Evolutionary conservation across 345 rosid species (phyloP).

Genomic region (Capsella bursapastoris): DNA sequence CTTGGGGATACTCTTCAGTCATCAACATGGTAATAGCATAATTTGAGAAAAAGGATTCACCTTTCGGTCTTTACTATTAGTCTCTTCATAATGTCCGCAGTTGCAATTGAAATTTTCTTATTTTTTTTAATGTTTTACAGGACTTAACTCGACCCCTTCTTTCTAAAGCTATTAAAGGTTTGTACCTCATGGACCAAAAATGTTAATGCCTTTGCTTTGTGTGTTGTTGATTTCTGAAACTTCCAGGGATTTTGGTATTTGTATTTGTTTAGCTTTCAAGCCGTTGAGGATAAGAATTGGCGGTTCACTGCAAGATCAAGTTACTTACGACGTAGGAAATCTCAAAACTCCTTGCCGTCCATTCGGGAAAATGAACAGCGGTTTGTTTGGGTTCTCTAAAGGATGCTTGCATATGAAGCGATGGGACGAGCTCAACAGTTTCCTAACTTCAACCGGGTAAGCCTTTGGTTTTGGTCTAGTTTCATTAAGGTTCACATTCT

Average conservation of each 20-base stretch:
- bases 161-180: conserved; percentile 82
- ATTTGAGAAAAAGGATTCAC: not conserved
- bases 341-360: conserved; percentile 73
- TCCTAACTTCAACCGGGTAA: conserved; percentile 71
- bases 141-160: conserved; percentile 81
- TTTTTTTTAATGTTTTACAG: conserved; percentile 50
- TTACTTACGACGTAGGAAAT: conserved; percentile 69
- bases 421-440: conserved; percentile 84
- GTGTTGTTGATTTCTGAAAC: conserved; percentile 22
- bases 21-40: conserved; percentile 66
- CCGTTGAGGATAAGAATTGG: conserved; percentile 88
- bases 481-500: not conserved
- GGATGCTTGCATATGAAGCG: conserved; percentile 92
- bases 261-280: conserved; percentile 62
- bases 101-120: conserved; percentile 4
- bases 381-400: conserved; percentile 85
- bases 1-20: conserved; percentile 87
- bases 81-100: not conserved
- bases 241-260: not conserved
- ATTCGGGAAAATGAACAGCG: conserved; percentile 61
- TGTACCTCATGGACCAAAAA: not conserved
- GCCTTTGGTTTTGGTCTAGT: conserved; percentile 17
- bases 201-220: not conserved
- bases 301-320: conserved; percentile 97
- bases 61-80: not conserved